A percentile compares a stretch with the other conserved stretches of the same genome.
These are phyloP conservation scores for Trichoderma semiorbis DNA, from an alignment of 2,329 filamentous ascomycete genomes.

Conservation along the genomic window DNA sequence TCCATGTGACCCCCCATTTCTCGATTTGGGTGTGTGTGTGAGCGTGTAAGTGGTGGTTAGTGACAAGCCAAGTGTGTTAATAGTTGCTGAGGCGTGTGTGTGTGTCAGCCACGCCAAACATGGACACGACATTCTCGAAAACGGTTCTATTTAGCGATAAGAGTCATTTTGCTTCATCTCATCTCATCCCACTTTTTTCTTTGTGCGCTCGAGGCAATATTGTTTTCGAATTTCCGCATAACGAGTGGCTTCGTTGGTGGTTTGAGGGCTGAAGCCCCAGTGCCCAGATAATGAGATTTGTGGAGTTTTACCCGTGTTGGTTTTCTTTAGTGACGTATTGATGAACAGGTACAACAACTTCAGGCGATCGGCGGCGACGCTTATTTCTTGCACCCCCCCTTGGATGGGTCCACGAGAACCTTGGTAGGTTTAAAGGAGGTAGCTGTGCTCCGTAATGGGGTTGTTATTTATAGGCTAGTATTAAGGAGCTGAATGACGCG, in stretches of 20 bases:
- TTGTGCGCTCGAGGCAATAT: neutral
- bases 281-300: neutral
- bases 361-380: slow-evolving; percentile 3
- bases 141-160: neutral
- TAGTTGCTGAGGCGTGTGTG: neutral
- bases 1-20: slow-evolving; percentile 12
- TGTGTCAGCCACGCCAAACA: slow-evolving; percentile 8
- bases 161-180: neutral
- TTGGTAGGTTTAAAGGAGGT: neutral
- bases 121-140: neutral
- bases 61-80: neutral
- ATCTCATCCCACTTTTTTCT: neutral
- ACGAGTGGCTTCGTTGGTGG: neutral
- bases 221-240: neutral
- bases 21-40: neutral
- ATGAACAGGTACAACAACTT: slow-evolving; percentile 4
- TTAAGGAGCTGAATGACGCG: neutral
- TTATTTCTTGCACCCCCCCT: neutral
- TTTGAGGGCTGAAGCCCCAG: slow-evolving; percentile 12
- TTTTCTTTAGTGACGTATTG: slow-evolving; percentile 8
- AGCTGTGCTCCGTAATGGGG: neutral
- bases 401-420: neutral
- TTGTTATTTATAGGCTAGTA: slow-evolving; percentile 12
- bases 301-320: neutral
- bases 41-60: slow-evolving; percentile 12